Conservation (phyloP, 306 rosid species). For the Malus sylvestris region DNA sequence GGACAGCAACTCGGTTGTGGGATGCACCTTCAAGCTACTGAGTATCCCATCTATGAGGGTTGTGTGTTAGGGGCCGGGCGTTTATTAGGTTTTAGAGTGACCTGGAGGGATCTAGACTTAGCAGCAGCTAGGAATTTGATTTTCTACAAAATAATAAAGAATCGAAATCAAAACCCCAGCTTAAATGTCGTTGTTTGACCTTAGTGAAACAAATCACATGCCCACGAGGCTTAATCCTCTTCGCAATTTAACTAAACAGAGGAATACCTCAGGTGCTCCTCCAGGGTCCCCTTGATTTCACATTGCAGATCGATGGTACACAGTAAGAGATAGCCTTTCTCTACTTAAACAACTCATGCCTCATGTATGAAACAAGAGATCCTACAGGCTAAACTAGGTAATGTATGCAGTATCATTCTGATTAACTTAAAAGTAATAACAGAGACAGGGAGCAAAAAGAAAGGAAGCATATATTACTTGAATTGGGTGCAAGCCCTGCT, state of each 20-base stretch:
- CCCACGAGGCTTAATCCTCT: neutral
- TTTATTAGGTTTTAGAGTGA: neutral
- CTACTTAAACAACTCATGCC: neutral
- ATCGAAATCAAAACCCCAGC: neutral
- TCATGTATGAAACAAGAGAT: neutral
- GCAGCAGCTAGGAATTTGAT: neutral
- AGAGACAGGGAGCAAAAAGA: neutral
- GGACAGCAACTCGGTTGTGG: neutral
- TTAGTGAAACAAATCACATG: neutral
- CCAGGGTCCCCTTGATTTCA: neutral
- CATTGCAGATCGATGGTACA: neutral
- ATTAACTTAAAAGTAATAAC: neutral
- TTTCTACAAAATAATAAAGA: neutral
- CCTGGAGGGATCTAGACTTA: neutral
- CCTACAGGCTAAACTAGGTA: neutral
- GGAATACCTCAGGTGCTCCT: neutral
- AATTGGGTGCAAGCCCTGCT: conserved; percentile 77
- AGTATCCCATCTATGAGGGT: neutral
- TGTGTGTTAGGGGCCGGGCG: neutral
- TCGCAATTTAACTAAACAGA: neutral
- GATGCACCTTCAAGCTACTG: neutral
- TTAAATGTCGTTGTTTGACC: neutral
- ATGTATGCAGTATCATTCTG: neutral
- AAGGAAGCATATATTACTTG: conserved; percentile 48
- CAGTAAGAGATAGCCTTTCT: neutral